These are phyloP conservation scores for Cadophora sp. DNA, from an alignment of 2,329 filamentous ascomycete genomes.

Conservation along the genomic window DNA sequence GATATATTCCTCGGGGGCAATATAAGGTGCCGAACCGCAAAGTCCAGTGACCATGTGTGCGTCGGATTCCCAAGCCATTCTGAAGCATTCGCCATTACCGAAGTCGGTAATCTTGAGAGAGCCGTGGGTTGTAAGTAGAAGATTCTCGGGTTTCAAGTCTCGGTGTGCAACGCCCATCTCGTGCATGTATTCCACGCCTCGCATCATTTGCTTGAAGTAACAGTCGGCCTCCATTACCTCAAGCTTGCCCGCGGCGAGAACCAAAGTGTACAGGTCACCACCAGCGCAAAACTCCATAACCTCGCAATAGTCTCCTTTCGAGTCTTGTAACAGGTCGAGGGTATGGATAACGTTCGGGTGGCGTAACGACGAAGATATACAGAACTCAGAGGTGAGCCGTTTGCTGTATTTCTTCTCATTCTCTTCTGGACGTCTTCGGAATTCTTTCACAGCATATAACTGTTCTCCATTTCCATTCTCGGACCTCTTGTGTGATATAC, in stretches of 20 bases:
- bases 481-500: constrained; percentile 95
- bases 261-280: constrained; percentile 92
- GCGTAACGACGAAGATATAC: constrained; percentile 94
- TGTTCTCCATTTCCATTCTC: constrained; percentile 83
- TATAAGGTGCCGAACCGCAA: constrained; percentile 96
- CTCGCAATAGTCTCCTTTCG: constrained; percentile 97
- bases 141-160: constrained; percentile 95
- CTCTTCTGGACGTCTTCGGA: constrained; percentile 91
- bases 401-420: constrained; percentile 98
- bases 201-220: constrained; percentile 99
- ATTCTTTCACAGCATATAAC: constrained; percentile 97
- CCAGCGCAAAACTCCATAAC: constrained; percentile 99
- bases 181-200: constrained; percentile 98
- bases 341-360: constrained; percentile 99
- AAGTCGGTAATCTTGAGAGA: constrained; percentile 98
- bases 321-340: constrained; percentile 90
- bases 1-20: constrained; percentile 94
- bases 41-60: constrained; percentile 98
- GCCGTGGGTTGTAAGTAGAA: constrained; percentile 90
- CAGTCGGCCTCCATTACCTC: constrained; percentile 94
- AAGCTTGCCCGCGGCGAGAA: constrained; percentile 89
- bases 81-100: constrained; percentile 98
- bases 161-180: constrained; percentile 99
- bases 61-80: constrained; percentile 99
- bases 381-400: constrained; percentile 94